Conservation (phyloP, 2,329 filamentous ascomycete genomes). For the Claviceps quebecensis region DNA sequence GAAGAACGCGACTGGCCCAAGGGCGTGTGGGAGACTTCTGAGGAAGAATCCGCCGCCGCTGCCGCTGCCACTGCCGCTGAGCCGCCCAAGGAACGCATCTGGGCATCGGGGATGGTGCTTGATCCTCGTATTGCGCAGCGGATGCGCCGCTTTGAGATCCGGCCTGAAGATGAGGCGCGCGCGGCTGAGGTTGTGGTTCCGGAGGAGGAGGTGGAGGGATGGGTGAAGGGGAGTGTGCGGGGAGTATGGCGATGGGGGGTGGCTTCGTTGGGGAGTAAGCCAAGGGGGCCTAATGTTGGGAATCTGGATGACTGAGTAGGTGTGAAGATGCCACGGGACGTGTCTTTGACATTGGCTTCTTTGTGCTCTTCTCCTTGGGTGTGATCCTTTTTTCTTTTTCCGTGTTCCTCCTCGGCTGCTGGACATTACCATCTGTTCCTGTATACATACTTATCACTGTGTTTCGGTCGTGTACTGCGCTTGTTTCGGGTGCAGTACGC, state of each 20-base stretch:
- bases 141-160: constrained; percentile 68
- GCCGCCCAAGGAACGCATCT: constrained; percentile 52
- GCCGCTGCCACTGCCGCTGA: constrained; percentile 13
- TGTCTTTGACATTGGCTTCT: not conserved
- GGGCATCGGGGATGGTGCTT: constrained; percentile 59
- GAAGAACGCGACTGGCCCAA: constrained; percentile 82
- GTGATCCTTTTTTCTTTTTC: not conserved
- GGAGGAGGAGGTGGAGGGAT: constrained; percentile 56
- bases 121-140: constrained; percentile 62
- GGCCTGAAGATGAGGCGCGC: constrained; percentile 53
- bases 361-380: not conserved
- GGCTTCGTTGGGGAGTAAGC: constrained; percentile 24
- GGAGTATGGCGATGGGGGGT: constrained; percentile 38
- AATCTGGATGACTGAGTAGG: constrained; percentile 23
- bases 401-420: too few species aligned
- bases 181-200: constrained; percentile 48
- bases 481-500: too few species aligned
- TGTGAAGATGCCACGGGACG: not conserved
- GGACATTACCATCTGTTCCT: too few species aligned
- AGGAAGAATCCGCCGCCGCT: constrained; percentile 22
- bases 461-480: too few species aligned
- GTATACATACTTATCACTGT: too few species aligned
- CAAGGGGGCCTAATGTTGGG: constrained; percentile 27
- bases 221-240: constrained; percentile 47
- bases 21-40: constrained; percentile 43